Base-by-base conservation (phyloP, 345 rosid species). In the Pseudoturritis turrita region DNA sequence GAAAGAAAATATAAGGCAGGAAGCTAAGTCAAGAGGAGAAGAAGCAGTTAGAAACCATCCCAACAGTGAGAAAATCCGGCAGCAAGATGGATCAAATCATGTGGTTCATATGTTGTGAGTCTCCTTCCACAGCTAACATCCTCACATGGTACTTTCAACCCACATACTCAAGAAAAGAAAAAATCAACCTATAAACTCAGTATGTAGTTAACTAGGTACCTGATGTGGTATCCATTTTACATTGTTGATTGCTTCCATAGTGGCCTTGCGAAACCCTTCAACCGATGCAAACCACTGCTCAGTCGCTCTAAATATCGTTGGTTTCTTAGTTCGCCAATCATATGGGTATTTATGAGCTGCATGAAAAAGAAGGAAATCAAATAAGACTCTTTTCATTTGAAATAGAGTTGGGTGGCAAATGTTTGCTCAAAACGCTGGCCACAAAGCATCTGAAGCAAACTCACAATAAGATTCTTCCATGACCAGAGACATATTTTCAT, bases 211-310 rank as follows among this genome's bases (percentile, higher is more conserved):
- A 75, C 50, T 60, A 23, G 17, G 71, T 85, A 94, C 98, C 98
- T 94, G 98, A 53, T 88, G 75, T 33, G 98, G 97, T 71, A 89
- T 68, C 98, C 98, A 94, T 75, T 89, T 90, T 33, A 94, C 95
- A 31, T 77, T 80, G 45, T 80, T 75, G 81, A 94, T 88, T 66
- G 98, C 96, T 74, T 86, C 92, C 92, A 89, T 80, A 40, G 96
- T 86, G 62, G 88, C 88, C 50, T 71, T 71, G 19, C 90, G 96
- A 65, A 89, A 91, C 62, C 95, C 96, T 82, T 89, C 98, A 55
- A 94, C 96, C 14, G 98, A 94, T 73, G 98, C 98, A 86, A 94
- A 94, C 98, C 98, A 94, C 73, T 94, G 98, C 83, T 94, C 96
- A 47, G 98, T 94, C 15, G 96, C 98, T 81, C 98, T 87, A 87